Percentiles rank a stretch among this genome's conserved stretches.
Evolutionary conservation across 192 early-diverging fungal species (phyloP).

Genomic region (Umbelopsis vinacea): DNA sequence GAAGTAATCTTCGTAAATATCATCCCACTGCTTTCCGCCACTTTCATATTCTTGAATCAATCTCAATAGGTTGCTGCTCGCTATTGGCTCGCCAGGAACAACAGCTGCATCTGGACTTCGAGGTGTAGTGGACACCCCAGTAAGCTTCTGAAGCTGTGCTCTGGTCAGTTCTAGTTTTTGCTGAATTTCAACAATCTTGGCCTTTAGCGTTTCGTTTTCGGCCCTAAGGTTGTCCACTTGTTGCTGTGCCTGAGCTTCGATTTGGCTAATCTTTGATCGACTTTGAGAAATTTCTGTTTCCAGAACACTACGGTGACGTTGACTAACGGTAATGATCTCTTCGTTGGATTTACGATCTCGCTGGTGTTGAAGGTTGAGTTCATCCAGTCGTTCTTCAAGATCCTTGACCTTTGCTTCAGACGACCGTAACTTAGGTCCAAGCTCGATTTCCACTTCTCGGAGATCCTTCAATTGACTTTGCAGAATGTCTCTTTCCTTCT

Average conservation of each 20-base stretch:
- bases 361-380: constrained; percentile 12
- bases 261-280: constrained; percentile 16
- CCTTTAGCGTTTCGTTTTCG: neutral
- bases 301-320: constrained; percentile 13
- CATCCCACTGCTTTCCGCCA: constrained; percentile 23
- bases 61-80: constrained; percentile 15
- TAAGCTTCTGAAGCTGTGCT: constrained; percentile 15
- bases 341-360: constrained; percentile 13
- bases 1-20: constrained; percentile 29
- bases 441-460: neutral
- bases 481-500: neutral
- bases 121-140: neutral
- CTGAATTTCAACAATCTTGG: constrained; percentile 5
- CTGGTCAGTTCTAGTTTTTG: constrained; percentile 8
- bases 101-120: constrained; percentile 11
- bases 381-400: constrained; percentile 16
- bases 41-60: constrained; percentile 27
- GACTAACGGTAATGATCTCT: neutral
- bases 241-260: constrained; percentile 16
- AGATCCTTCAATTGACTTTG: constrained; percentile 2
- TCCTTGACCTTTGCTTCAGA: constrained; percentile 12
- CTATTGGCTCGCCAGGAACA: constrained; percentile 4
- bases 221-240: neutral
- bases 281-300: constrained; percentile 3
- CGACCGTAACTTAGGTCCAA: constrained; percentile 1